Conservation (phyloP, 441 rosid species). For the Flueggea neowawraea region DNA sequence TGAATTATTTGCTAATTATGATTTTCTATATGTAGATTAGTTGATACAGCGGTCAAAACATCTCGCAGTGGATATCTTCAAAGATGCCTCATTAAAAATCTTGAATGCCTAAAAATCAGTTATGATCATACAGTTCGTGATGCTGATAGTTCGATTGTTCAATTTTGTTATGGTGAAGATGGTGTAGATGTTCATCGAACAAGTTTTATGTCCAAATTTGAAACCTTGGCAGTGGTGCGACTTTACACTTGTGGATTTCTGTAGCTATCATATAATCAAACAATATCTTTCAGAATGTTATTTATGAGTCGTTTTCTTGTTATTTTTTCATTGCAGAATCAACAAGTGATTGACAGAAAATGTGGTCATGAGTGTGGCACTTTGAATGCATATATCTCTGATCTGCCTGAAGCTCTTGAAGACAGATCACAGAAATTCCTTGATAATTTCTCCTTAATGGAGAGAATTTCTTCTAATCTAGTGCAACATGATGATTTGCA, state of each 20-base stretch:
- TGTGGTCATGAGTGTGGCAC: slow-evolving; percentile 37
- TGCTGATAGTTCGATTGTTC: slow-evolving; percentile 93
- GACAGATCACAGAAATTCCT: slow-evolving; percentile 67
- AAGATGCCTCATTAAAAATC: slow-evolving; percentile 97
- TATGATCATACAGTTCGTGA: slow-evolving; percentile 99
- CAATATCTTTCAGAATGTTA: slow-evolving; percentile 4
- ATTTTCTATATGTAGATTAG: slow-evolving; percentile 58
- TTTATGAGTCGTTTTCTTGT: slow-evolving; percentile 11
- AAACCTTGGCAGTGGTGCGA: slow-evolving; percentile 61
- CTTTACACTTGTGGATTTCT: slow-evolving; percentile 14
- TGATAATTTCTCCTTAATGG: slow-evolving; percentile 38
- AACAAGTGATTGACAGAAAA: slow-evolving; percentile 50
- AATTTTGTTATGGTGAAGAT: slow-evolving; percentile 97
- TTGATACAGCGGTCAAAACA: slow-evolving; percentile 99
- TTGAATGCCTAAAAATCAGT: slow-evolving; percentile 85
- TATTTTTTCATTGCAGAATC: slow-evolving; percentile 55
- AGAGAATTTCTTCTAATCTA: slow-evolving; percentile 33
- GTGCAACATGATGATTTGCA: slow-evolving; percentile 51
- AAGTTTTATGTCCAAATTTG: slow-evolving; percentile 77
- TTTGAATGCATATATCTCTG: slow-evolving; percentile 49
- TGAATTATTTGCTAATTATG: slow-evolving; percentile 12
- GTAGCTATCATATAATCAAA: slow-evolving; percentile 2
- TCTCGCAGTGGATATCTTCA: slow-evolving; percentile 99
- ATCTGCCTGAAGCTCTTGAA: slow-evolving; percentile 65
- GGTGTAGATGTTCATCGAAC: slow-evolving; percentile 96